Evolutionary conservation across 805 yeast genomes (phyloP).

Genomic region (Hyphopichia homilentoma): DNA sequence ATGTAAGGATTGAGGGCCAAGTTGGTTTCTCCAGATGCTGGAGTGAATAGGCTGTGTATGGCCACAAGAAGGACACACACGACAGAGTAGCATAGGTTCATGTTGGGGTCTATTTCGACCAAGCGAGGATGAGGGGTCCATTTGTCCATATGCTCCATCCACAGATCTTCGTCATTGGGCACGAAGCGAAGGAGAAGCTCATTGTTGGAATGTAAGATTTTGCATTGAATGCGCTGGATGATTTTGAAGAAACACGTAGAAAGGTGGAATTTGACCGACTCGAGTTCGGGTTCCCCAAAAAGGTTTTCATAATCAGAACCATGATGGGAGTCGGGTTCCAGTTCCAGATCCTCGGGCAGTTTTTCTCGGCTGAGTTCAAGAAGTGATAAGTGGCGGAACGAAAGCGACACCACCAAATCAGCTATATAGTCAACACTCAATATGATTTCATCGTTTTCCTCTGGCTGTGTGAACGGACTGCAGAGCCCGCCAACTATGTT

Average conservation of each 20-base stretch:
- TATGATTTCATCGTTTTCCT: slow-evolving; percentile 49
- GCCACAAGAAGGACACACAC: slow-evolving; percentile 30
- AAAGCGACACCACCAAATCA: slow-evolving; percentile 46
- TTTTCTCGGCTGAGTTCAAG: slow-evolving; percentile 2
- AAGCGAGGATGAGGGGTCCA: slow-evolving; percentile 25
- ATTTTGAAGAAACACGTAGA: slow-evolving; percentile 35
- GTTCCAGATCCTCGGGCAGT: slow-evolving; percentile 1
- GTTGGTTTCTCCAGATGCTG: slow-evolving; percentile 24
- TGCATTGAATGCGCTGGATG: slow-evolving; percentile 29
- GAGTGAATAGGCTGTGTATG: slow-evolving; percentile 29
- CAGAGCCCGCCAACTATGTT: slow-evolving; percentile 21
- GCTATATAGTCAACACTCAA: slow-evolving; percentile 56
- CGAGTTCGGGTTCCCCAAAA: slow-evolving; percentile 12
- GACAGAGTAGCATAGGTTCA: slow-evolving; percentile 27
- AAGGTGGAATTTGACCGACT: slow-evolving; percentile 30
- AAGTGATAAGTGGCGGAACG: slow-evolving; percentile 16
- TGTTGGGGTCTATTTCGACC: slow-evolving; percentile 14
- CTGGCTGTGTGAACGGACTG: slow-evolving; percentile 72
- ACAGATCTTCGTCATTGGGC: slow-evolving; percentile 33
- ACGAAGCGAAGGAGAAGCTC: slow-evolving; percentile 38
- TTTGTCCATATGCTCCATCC: slow-evolving; percentile 15
- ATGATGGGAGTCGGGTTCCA: not conserved
- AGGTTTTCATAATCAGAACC: slow-evolving; percentile 2
- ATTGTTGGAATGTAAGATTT: slow-evolving; percentile 38
- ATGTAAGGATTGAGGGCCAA: slow-evolving; percentile 60